Evolutionary conservation across 2,329 filamentous ascomycete species (phyloP), one percentile per base, ranked within the genome.

Genomic region (Colletotrichum musae): DNA sequence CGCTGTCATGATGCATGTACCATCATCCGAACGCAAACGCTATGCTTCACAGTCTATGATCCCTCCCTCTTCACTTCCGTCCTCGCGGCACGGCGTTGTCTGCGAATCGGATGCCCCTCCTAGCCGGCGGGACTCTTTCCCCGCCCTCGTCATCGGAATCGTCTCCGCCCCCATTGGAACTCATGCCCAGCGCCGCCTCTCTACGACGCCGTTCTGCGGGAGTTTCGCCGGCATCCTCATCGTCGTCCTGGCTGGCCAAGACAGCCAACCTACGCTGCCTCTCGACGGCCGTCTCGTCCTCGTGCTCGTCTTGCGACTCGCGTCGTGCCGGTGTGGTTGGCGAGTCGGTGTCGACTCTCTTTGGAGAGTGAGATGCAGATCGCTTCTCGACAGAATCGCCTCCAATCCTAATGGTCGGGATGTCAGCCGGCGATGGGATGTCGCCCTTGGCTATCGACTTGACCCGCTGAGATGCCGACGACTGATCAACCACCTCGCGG

Each of bases 151-250:
- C 89, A 41, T 91, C 86, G 64, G 84, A 88, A 63, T 84, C 83
- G 64, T 85, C 84, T 53, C 83, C 85, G 18, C 82, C 83, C 0
- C 77, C 80, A 2, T 77, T 79, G 7, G 78, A 76, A 16, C 82
- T 80, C 70, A 92, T 83, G 10, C 93, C 92, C 2, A 95, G 81
- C 1, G 93, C 93, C 1, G 92, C 92, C 74, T 94, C 89, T 74
- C 93, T 88, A 61, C 93, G 85, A 48, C 92, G 87, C 65, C 91
- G 85, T 79, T 95, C 93, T 0, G 93, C 93, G 0, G 92, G 91
- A 0, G 92, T 94, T 80, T 95, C 93, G 41, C 82, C 84, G 41
- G 83, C 83, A n/a, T 81, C 82, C 2, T 80, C 41, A 15, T 43
- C 81, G 6, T 84, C 82, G 36, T 80, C 80, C 36, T 83, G 84